Evolutionary conservation across 441 rosid genomes (phyloP), one percentile per base, ranked within the genome.

Genomic region (Pelargonium fulgidum): DNA sequence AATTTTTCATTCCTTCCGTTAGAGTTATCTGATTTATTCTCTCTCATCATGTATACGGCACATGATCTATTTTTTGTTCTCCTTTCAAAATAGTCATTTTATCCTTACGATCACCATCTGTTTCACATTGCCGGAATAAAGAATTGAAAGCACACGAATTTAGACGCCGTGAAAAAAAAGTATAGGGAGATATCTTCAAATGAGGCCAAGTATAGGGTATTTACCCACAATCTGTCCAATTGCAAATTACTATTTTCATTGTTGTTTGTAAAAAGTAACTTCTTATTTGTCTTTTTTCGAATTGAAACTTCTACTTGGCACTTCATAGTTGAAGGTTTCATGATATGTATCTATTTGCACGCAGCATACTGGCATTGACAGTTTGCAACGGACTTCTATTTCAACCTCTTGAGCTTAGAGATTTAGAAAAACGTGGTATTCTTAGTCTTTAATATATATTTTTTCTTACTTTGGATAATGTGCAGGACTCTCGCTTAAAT

Each of bases 401-500:
- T 33, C 20, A 20, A 16, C n/a, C 61, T 54, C 22, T 20, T 54
- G 14, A 52, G 20, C 22, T 14, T 7, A 52, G 6, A 50, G 16
- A 14, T 54, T 14, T 20, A 16, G 16, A n/a, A 50, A 7, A 8
- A 10, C 4, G 14, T 50, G 19, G 3, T 50, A 50, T 13, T 13
- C 2, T 50, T 13, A 4, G 17, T 50, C 58, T 50, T n/a, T 50
- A 13, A 14, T 48, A 14, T 48, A 1, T 9, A 48, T 12, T 48
- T 14, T 12, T 22, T 1, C 1, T 22, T 0, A 0, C 1, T 66
- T 78, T 70, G 14, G 19, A 71, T 82, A 41, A 19, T 76, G 65
- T 87, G 77, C 86, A 93, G 99, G 99, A 70, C 77, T 93, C 62
- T 94, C 99, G 19, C 84, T 94, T 74, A 94, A 94, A 76, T 85